phyloP scores from a whole-genome alignment of 176 grass and related monocot species.

The Eleusine coracana region DNA sequence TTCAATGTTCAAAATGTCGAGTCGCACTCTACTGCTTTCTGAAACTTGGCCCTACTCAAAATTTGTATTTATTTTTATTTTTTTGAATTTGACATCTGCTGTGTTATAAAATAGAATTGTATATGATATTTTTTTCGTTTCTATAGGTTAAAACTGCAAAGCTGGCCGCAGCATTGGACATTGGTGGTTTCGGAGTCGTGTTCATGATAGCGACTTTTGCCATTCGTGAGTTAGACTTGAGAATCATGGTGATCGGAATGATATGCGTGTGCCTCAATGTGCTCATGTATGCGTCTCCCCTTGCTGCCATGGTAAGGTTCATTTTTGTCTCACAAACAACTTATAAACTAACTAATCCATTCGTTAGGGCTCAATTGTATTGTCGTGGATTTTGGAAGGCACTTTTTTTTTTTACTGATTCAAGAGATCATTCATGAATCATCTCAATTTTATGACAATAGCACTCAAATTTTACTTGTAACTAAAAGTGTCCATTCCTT shows the following conservation, averaged over 20 bases:
- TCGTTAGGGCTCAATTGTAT: not conserved
- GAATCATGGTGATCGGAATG: conserved; percentile 47
- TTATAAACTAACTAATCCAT: not conserved
- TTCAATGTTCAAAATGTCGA: not conserved
- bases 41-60: too few species aligned
- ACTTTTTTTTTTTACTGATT: not conserved
- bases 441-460: too few species aligned
- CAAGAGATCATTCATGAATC: not conserved
- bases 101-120: not conserved
- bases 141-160: conserved; percentile 45
- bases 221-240: conserved; percentile 37
- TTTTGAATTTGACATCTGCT: too few species aligned
- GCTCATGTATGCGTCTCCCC: conserved; percentile 68
- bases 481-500: not conserved
- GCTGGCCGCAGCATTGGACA: conserved; percentile 51
- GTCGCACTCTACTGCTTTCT: not conserved
- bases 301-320: conserved; percentile 55
- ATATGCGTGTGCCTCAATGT: conserved; percentile 60
- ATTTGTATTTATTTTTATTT: not conserved
- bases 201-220: conserved; percentile 42
- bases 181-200: conserved; percentile 55
- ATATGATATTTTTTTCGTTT: not conserved
- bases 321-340: not conserved
- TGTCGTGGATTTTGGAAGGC: not conserved
- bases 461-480: not conserved